Percentiles rank a stretch among this genome's conserved stretches.
phyloP scores from a whole-genome alignment of 2,329 filamentous ascomycete genomes.

The Colletotrichum sp. region DNA sequence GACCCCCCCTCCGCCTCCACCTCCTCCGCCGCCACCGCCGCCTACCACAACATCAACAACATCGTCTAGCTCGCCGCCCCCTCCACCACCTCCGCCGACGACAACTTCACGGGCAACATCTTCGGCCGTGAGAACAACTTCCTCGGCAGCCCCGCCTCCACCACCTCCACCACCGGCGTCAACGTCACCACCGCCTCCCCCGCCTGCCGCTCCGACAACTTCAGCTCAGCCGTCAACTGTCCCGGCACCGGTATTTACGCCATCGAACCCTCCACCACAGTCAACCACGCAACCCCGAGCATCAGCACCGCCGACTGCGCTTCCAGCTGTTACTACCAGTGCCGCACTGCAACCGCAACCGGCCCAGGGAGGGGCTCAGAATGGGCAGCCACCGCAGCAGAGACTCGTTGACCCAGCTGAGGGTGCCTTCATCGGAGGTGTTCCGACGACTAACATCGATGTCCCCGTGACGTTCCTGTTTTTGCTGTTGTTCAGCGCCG shows the following conservation, averaged over 20 bases:
- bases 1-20: not conserved
- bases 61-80: not conserved
- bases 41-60: not conserved
- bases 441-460: constrained; percentile 21
- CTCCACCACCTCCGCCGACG: not conserved
- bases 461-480: constrained; percentile 28
- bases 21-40: not conserved
- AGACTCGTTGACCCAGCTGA: constrained; percentile 3
- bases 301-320: not conserved
- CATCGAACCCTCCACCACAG: not conserved
- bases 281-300: not conserved
- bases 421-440: constrained; percentile 10
- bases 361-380: not conserved
- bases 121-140: not conserved
- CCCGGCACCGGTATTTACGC: not conserved
- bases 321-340: constrained; percentile 2
- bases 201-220: not conserved
- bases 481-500: constrained; percentile 28
- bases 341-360: not conserved
- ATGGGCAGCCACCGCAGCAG: not conserved
- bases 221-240: not conserved
- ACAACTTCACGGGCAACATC: not conserved
- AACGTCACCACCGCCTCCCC: not conserved
- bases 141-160: not conserved
- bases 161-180: not conserved